Conservation (phyloP, 768 basidiomycete genomes). For the Lentinula boryana region DNA sequence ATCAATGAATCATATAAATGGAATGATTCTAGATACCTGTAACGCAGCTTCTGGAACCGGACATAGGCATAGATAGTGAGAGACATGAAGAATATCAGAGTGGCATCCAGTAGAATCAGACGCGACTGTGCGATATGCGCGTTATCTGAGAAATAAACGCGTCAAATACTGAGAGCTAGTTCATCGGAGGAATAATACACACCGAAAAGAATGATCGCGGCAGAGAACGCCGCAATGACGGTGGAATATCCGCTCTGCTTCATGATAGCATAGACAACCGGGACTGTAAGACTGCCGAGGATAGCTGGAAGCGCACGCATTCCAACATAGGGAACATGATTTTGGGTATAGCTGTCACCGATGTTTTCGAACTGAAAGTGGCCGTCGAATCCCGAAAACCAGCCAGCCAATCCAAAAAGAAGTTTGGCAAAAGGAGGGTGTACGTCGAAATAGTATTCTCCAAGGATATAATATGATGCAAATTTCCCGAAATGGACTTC, state of each 20-base stretch:
- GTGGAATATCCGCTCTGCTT: constrained; percentile 96
- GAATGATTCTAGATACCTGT: constrained; percentile 47
- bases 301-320: constrained; percentile 91
- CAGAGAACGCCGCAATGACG: constrained; percentile 85
- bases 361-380: constrained; percentile 92
- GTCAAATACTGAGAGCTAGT: constrained; percentile 5
- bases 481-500: constrained; percentile 99
- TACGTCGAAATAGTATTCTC: constrained; percentile 99
- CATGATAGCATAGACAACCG: constrained; percentile 94
- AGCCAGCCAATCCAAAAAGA: constrained; percentile 88
- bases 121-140: constrained; percentile 96
- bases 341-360: constrained; percentile 83
- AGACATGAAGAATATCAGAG: constrained; percentile 92
- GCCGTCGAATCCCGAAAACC: constrained; percentile 96
- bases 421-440: constrained; percentile 98
- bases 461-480: constrained; percentile 85
- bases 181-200: constrained; percentile 20
- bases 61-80: constrained; percentile 91
- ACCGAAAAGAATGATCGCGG: constrained; percentile 85
- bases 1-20: constrained; percentile 3
- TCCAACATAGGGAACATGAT: constrained; percentile 90
- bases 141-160: constrained; percentile 56
- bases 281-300: constrained; percentile 84
- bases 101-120: constrained; percentile 91
- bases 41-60: constrained; percentile 91